phyloP scores from a whole-genome alignment of 2,329 filamentous ascomycete species.

The Fusarium solani-melongenae region DNA sequence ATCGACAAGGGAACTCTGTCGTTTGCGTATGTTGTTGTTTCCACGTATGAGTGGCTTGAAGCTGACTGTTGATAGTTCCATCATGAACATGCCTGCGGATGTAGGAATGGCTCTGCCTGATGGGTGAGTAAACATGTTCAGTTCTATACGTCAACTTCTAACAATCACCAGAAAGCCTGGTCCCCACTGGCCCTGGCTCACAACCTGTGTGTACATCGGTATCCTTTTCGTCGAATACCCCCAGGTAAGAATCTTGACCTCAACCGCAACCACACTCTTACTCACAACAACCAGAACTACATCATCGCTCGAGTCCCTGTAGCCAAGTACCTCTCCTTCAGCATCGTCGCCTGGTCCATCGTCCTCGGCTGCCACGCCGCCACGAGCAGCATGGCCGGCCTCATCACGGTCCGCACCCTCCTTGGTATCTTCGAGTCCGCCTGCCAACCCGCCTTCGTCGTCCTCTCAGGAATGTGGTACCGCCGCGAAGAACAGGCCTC shows the following conservation, averaged over 20 bases:
- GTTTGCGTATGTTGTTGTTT: not conserved
- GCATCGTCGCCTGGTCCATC: conserved; percentile 69
- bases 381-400: conserved; percentile 67
- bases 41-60: not conserved
- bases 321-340: conserved; percentile 73
- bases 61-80: conserved; percentile 49
- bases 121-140: conserved; percentile 27
- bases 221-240: conserved; percentile 79
- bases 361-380: conserved; percentile 71
- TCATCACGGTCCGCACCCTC: conserved; percentile 71
- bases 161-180: conserved; percentile 1
- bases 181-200: conserved; percentile 74
- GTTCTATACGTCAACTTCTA: not conserved
- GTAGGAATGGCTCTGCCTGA: conserved; percentile 55
- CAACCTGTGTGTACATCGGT: conserved; percentile 79
- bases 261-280: too few species aligned
- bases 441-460: conserved; percentile 75
- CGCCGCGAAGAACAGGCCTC: conserved; percentile 74
- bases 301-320: conserved; percentile 71
- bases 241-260: conserved; percentile 41
- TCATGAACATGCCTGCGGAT: conserved; percentile 69
- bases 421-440: conserved; percentile 78
- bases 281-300: conserved; percentile 57
- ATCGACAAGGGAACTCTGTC: conserved; percentile 46
- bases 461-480: conserved; percentile 78